phyloP scores from a whole-genome alignment of 208 protist genomes.

The Acanthamoeba triangularis region DNA sequence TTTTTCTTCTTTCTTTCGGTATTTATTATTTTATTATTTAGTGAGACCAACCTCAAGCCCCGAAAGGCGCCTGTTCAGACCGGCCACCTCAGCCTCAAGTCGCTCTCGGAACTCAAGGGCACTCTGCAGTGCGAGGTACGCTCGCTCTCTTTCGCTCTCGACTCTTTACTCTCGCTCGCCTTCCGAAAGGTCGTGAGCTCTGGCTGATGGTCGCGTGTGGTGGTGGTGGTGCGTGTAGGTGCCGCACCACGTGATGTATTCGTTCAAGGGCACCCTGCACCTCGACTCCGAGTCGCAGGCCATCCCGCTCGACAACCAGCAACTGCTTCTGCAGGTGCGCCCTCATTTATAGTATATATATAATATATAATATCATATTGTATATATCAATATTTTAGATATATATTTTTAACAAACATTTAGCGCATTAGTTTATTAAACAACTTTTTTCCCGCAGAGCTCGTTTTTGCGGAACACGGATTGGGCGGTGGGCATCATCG shows the following conservation, averaged over 20 bases:
- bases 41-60: conserved; percentile 85
- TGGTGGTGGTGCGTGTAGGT: neutral
- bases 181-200: neutral
- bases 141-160: too few relatives aligned
- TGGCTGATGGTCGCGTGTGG: neutral
- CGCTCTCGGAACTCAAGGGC: neutral
- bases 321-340: conserved; percentile 39
- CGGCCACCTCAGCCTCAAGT: neutral
- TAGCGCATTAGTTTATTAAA: neutral
- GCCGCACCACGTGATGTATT: conserved; percentile 51
- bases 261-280: conserved; percentile 53
- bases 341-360: neutral
- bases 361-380: too few relatives aligned
- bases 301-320: conserved; percentile 67
- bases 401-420: too few relatives aligned
- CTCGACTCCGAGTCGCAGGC: neutral
- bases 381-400: too few relatives aligned
- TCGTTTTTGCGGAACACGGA: conserved; percentile 86
- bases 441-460: conserved; percentile 30
- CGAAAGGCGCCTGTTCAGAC: conserved; percentile 34
- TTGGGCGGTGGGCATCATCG: conserved; percentile 85
- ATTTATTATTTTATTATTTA: neutral
- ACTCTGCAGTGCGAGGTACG: conserved; percentile 18
- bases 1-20: too few relatives aligned
- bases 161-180: neutral